Evolutionary conservation across 2,329 filamentous ascomycete genomes (phyloP).

Genomic region (Arthroderma uncinatum): DNA sequence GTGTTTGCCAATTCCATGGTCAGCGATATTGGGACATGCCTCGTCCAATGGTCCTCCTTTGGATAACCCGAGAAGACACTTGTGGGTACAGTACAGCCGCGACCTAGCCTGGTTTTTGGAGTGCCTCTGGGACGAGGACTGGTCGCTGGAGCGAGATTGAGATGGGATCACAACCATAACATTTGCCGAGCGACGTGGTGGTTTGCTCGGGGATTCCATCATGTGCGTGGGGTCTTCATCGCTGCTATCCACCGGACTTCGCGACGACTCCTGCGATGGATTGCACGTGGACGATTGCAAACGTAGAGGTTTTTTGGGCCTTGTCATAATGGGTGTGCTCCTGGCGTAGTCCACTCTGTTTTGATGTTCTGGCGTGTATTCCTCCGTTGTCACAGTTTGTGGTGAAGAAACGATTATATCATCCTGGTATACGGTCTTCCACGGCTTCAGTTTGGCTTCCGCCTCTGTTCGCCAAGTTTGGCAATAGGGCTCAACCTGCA

Average conservation of each 20-base stretch:
- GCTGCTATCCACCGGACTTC: slow-evolving; percentile 2
- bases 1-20: slow-evolving; percentile 24
- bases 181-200: slow-evolving; percentile 8
- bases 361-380: slow-evolving; percentile 6
- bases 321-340: slow-evolving; percentile 9
- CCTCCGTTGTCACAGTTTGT: slow-evolving; percentile 7
- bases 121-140: slow-evolving; percentile 9
- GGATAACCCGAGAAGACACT: slow-evolving; percentile 31
- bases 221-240: slow-evolving; percentile 4
- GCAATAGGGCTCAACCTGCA: slow-evolving; percentile 14
- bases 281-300: slow-evolving; percentile 9
- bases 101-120: slow-evolving; percentile 7
- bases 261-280: not conserved
- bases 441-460: slow-evolving; percentile 15
- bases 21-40: slow-evolving; percentile 30
- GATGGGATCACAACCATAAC: slow-evolving; percentile 10
- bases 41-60: slow-evolving; percentile 23
- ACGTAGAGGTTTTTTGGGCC: slow-evolving; percentile 7
- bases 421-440: slow-evolving; percentile 20
- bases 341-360: not conserved
- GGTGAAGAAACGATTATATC: not conserved
- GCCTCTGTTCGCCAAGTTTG: slow-evolving; percentile 17
- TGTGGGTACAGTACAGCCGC: slow-evolving; percentile 31
- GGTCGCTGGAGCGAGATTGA: not conserved
- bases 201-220: slow-evolving; percentile 10